Conservation (phyloP, 2,329 filamentous ascomycete species). For the Geosmithia flava region DNA sequence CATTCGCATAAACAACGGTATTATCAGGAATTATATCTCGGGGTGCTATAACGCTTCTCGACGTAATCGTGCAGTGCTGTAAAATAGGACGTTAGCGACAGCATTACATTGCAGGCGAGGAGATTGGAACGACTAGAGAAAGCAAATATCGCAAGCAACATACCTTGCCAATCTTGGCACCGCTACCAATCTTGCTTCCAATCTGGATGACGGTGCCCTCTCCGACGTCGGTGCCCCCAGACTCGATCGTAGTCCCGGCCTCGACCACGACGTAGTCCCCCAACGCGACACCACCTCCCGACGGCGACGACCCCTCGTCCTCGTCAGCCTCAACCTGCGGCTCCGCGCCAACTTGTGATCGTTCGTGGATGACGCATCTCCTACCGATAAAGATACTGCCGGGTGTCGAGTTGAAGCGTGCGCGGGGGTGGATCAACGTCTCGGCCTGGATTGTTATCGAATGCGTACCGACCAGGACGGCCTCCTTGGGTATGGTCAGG, state of each 20-base stretch:
- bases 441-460: constrained; percentile 68
- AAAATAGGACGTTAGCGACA: not conserved
- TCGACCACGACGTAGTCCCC: constrained; percentile 52
- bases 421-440: constrained; percentile 76
- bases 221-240: constrained; percentile 48
- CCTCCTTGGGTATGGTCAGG: constrained; percentile 49
- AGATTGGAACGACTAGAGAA: not conserved
- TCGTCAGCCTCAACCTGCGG: constrained; percentile 10
- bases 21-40: constrained; percentile 50
- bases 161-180: constrained; percentile 52
- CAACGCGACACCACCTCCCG: constrained; percentile 37
- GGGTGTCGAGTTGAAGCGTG: constrained; percentile 63
- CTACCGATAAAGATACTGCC: constrained; percentile 73
- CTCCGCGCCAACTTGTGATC: constrained; percentile 39
- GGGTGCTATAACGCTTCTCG: constrained; percentile 45
- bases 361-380: constrained; percentile 71
- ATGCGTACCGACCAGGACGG: constrained; percentile 56
- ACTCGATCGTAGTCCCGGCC: constrained; percentile 46
- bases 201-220: constrained; percentile 49
- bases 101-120: not conserved
- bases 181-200: constrained; percentile 44
- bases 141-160: constrained; percentile 5
- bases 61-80: constrained; percentile 59
- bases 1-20: constrained; percentile 58
- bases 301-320: constrained; percentile 4